phyloP scores from a whole-genome alignment of 176 grass and related monocot species.

The Oropetium thomaeum region DNA sequence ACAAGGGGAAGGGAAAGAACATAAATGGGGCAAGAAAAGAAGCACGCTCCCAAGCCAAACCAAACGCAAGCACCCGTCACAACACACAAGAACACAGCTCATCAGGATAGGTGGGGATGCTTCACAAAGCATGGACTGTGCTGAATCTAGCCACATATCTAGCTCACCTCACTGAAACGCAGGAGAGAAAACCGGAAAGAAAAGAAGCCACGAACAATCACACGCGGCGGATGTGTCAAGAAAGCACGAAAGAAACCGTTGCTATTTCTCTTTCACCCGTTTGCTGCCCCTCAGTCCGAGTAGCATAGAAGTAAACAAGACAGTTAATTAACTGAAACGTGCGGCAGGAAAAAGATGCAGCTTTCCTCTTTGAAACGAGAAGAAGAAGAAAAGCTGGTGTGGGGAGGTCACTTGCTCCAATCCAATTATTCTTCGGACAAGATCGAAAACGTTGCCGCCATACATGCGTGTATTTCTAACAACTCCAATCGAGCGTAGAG shows the following conservation, averaged over 20 bases:
- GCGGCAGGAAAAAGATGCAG: slow-evolving; percentile 27
- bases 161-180: slow-evolving; percentile 42
- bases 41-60: slow-evolving; percentile 46
- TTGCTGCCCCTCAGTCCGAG: not conserved
- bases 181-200: slow-evolving; percentile 41
- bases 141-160: slow-evolving; percentile 65
- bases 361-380: slow-evolving; percentile 20
- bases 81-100: slow-evolving; percentile 29
- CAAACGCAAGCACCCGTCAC: slow-evolving; percentile 30
- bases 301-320: slow-evolving; percentile 40
- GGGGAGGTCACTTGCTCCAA: slow-evolving; percentile 20
- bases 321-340: slow-evolving; percentile 41
- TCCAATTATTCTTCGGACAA: slow-evolving; percentile 21
- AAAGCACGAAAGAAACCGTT: slow-evolving; percentile 30
- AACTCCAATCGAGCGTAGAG: not conserved
- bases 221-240: not conserved
- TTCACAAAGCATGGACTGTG: slow-evolving; percentile 52
- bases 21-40: slow-evolving; percentile 59
- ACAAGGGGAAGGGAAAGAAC: slow-evolving; percentile 53
- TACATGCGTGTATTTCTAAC: not conserved
- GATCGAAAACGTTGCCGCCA: not conserved
- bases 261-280: slow-evolving; percentile 40
- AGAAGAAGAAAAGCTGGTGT: slow-evolving; percentile 18
- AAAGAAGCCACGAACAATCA: slow-evolving; percentile 4
- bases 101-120: slow-evolving; percentile 29